A percentile compares a stretch with the other conserved stretches of the same genome.
phyloP scores from a whole-genome alignment of 2,329 filamentous ascomycete species.

The Didymella pomorum region DNA sequence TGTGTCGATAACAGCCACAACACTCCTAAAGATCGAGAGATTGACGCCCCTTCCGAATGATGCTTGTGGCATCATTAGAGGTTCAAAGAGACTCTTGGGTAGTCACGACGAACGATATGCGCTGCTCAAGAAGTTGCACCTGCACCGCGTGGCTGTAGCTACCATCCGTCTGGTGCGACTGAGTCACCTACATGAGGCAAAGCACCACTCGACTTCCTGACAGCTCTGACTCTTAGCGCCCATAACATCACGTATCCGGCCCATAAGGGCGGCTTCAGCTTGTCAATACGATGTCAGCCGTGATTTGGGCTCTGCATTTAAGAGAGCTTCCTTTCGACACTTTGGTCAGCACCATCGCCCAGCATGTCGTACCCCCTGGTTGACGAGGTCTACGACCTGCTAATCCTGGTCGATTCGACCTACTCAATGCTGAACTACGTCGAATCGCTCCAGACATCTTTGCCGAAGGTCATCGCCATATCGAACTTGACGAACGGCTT shows the following conservation, averaged over 20 bases:
- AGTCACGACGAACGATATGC: no score
- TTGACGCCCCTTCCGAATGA: no score
- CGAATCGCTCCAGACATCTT: conserved; percentile 54
- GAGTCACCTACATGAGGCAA: not conserved
- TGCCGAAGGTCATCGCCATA: conserved; percentile 61
- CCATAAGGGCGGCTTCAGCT: not conserved
- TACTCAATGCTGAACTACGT: conserved; percentile 58
- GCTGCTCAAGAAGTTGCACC: no score
- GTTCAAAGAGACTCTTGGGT: no score
- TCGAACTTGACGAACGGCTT: conserved; percentile 61
- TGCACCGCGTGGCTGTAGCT: no score
- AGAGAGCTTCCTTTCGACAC: not conserved
- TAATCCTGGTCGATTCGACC: conserved; percentile 59
- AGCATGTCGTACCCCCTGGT: not conserved
- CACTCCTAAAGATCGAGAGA: no score
- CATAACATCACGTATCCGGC: not conserved
- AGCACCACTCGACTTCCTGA: not conserved
- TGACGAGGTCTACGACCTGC: conserved; percentile 52
- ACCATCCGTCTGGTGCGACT: no score
- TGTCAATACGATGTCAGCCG: conserved; percentile 2
- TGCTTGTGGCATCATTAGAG: no score
- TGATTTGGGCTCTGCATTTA: not conserved
- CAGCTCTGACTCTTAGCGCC: conserved; percentile 2
- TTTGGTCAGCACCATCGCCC: not conserved
- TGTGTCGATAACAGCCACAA: no score